These are phyloP conservation scores for Colletotrichum sp. DNA, from an alignment of 2,329 filamentous ascomycete genomes.

Conservation along the genomic window DNA sequence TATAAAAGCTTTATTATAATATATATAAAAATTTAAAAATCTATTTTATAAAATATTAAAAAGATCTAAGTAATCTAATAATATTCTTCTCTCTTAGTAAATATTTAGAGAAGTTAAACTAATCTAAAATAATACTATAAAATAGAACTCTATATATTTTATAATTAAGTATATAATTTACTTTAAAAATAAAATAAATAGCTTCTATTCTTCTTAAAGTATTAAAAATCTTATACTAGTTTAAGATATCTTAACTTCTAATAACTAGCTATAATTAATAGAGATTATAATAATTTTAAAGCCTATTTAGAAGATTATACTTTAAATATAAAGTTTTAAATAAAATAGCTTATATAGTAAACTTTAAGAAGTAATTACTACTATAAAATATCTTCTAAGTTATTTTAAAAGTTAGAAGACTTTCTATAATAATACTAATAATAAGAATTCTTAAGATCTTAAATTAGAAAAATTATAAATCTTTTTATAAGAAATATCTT, in stretches of 20 bases:
- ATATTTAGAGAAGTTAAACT: neutral
- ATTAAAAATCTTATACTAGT: neutral
- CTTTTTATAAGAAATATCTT: too few relatives aligned
- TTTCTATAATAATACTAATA: neutral
- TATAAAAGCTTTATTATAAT: neutral
- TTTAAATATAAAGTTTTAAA: neutral
- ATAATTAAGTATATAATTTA: neutral
- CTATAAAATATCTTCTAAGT: neutral
- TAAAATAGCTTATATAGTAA: neutral
- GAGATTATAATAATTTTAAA: neutral
- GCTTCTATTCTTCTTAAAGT: too few relatives aligned
- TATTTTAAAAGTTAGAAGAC: neutral
- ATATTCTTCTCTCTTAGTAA: neutral
- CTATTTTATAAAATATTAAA: too few relatives aligned
- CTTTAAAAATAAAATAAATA: too few relatives aligned
- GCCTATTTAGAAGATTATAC: neutral
- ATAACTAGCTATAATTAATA: neutral
- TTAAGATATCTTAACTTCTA: neutral
- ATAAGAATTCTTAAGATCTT: too few relatives aligned
- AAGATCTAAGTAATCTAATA: too few relatives aligned
- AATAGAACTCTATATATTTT: neutral
- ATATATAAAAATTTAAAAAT: neutral
- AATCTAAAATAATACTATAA: neutral
- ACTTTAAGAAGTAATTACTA: neutral
- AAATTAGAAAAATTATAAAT: too few relatives aligned